These are phyloP conservation scores for Corymbia calophylla DNA, from an alignment of 441 rosid species.

Conservation along the genomic window DNA sequence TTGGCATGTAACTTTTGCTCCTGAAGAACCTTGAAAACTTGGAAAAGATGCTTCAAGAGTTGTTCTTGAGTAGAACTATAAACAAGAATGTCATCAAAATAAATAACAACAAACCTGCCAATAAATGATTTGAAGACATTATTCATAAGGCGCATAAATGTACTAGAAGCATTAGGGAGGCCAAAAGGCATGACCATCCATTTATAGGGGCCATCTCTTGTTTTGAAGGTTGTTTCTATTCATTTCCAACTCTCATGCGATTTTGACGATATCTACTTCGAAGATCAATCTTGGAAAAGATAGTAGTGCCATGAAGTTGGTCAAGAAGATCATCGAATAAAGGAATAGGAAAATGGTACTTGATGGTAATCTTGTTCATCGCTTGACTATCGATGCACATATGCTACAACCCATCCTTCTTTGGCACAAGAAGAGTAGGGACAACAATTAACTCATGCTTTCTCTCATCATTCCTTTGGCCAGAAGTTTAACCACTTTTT, in stretches of 20 bases:
- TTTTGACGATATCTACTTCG: background rate
- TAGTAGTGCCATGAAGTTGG: background rate
- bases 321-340: background rate
- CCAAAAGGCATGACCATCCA: too few species aligned
- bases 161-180: too few species aligned
- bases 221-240: background rate
- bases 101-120: too few species aligned
- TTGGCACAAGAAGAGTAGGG: background rate
- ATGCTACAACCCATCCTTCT: background rate
- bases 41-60: background rate
- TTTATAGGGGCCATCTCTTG: too few species aligned
- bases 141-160: too few species aligned
- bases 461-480: background rate
- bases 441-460: background rate
- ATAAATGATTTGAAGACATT: too few species aligned
- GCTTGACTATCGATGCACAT: too few species aligned
- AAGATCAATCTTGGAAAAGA: background rate
- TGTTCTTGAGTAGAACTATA: too few species aligned
- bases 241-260: background rate
- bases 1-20: background rate
- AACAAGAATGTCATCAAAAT: too few species aligned
- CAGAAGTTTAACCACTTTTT: background rate
- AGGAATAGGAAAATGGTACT: background rate
- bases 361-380: background rate
- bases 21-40: background rate